These are phyloP conservation scores for Dictyostelium intermedium DNA, from an alignment of 78 protist genomes.

Conservation along the genomic window DNA sequence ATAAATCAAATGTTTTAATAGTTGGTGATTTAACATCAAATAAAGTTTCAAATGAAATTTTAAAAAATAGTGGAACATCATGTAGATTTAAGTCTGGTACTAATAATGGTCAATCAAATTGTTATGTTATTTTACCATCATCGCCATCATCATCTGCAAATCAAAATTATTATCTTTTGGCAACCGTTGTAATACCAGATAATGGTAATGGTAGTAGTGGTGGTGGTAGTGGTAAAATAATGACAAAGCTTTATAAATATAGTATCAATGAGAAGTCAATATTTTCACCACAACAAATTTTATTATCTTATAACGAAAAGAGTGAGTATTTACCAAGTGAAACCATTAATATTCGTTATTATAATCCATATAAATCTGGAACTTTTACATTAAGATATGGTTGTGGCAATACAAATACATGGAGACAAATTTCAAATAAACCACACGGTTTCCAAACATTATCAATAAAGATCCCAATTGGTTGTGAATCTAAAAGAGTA, in stretches of 20 bases:
- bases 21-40: background rate
- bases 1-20: background rate
- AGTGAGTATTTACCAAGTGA: background rate
- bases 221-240: background rate
- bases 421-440: background rate
- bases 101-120: background rate
- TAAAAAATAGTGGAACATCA: background rate
- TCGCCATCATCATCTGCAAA: background rate
- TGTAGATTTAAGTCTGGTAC: background rate
- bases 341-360: background rate
- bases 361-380: background rate
- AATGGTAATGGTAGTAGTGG: background rate
- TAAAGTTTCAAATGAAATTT: background rate
- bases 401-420: background rate
- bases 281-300: background rate
- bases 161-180: background rate
- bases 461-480: background rate
- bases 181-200: background rate
- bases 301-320: background rate
- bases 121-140: background rate
- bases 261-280: background rate
- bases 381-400: background rate
- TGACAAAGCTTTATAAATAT: background rate
- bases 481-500: background rate
- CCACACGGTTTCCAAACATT: slow-evolving; percentile 5